A percentile compares a stretch with the other conserved stretches of the same genome.
phyloP scores from a whole-genome alignment of 2,329 filamentous ascomycete species.

The Hymenoscyphus fraxineus region DNA sequence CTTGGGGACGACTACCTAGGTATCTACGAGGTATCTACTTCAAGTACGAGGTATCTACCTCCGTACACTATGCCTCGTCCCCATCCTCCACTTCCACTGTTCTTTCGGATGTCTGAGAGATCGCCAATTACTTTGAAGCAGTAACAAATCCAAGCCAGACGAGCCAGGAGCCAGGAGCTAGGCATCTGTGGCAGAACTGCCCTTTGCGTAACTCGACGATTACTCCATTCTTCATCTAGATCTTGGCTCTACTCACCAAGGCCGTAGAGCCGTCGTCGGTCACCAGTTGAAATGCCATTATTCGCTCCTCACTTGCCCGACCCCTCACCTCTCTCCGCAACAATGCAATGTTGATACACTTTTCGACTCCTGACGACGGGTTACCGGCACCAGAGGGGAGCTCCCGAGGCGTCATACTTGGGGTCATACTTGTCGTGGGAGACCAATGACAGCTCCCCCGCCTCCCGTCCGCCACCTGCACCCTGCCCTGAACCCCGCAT shows the following conservation, averaged over 20 bases:
- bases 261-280: background rate
- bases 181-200: background rate
- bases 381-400: background rate
- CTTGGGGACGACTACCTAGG: no score
- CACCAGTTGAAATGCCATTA: background rate
- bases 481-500: background rate
- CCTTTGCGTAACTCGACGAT: background rate
- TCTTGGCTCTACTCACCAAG: background rate
- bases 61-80: no score
- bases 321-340: background rate
- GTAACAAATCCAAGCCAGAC: background rate
- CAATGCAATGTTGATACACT: constrained; percentile 2
- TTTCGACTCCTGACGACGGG: background rate
- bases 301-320: background rate
- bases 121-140: no score
- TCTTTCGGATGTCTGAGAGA: no score
- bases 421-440: background rate
- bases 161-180: background rate
- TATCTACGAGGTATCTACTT: no score
- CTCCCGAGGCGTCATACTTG: background rate
- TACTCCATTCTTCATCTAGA: background rate
- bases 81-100: no score
- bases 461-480: background rate
- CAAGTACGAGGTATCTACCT: no score
- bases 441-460: background rate